Evolutionary conservation across 805 yeast genomes (phyloP).

Genomic region (Wickerhamiella sorbophila): DNA sequence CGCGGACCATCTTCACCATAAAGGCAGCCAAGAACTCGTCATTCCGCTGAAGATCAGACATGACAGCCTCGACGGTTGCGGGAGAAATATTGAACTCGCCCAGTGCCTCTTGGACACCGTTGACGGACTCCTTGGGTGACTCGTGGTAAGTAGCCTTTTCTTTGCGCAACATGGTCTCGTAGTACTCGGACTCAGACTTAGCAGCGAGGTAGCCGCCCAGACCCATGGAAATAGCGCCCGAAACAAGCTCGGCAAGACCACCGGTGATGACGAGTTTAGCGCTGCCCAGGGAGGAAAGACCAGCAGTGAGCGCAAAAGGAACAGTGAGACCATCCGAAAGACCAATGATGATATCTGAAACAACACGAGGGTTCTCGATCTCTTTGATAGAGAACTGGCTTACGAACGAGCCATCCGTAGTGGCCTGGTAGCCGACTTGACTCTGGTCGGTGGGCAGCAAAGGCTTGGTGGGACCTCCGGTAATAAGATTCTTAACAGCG

Average conservation of each 20-base stretch:
- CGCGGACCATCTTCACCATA: constrained; percentile 75
- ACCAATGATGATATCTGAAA: constrained; percentile 88
- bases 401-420: background rate
- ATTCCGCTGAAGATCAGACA: constrained; percentile 61
- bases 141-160: constrained; percentile 18
- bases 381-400: constrained; percentile 16
- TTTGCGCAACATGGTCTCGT: constrained; percentile 19
- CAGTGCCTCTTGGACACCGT: constrained; percentile 68
- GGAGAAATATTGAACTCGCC: constrained; percentile 55
- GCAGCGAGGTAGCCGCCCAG: constrained; percentile 95
- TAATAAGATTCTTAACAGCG: constrained; percentile 20
- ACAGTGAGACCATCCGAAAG: constrained; percentile 92
- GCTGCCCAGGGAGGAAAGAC: constrained; percentile 80
- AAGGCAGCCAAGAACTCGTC: constrained; percentile 76
- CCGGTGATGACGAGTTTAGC: constrained; percentile 87
- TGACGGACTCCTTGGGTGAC: constrained; percentile 35
- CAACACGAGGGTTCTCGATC: constrained; percentile 54
- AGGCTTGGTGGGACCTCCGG: constrained; percentile 19
- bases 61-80: constrained; percentile 56
- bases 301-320: constrained; percentile 98
- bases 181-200: constrained; percentile 46
- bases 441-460: constrained; percentile 19
- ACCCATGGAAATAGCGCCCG: constrained; percentile 97
- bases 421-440: background rate
- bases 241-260: constrained; percentile 92